Evolutionary conservation across 208 protist species (phyloP), one percentile per base, ranked within the genome.

Genomic region (Trypanosoma cruzi): DNA sequence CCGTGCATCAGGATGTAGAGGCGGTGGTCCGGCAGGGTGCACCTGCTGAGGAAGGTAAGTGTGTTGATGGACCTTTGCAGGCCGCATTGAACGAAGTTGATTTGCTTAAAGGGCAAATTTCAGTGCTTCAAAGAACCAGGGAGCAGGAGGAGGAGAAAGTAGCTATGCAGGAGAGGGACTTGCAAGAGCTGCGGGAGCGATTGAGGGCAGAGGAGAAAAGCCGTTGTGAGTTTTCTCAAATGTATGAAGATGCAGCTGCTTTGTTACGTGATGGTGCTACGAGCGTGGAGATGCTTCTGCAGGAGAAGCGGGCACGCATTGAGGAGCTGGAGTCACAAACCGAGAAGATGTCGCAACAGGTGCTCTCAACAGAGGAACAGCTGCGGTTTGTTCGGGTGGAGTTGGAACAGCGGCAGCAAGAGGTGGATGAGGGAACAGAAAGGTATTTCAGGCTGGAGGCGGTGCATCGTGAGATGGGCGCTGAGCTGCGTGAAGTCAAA

Each of bases 251-350:
- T 49, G 73, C 82, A 24, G 71, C 68, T 26, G 60, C 76, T 37
- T 69, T 90, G 55, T 71, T 90, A 50, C 69, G 76, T 63, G 63
- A 82, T 24, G 85, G 80, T 20, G 85, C 81, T n/a, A 77, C 69
- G n/a, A 76, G 73, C 24, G 80, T 86, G 52, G 74, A 85, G 64
- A 42, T 68, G 20, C 73, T 78, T 11, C 64, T 90, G 74, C 50
- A 62, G 18, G 52, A 66, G 61, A 53, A 66, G n/a, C 61, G 32
- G 28, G 24, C 40, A 22, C 46, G 46, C 24, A 70, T 73, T 54
- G 75, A 77, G n/a, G 73, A 75, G 20, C 59, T 84, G 50, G 65
- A 81, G 34, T 4, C 49, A 31, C 48, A 48, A 4, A 34, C 20
- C 20, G 20, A 63, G 18, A 63, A 63, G 26, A 26, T 63, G 2